Conservation (phyloP, 2,329 filamentous ascomycete species). For the Ascochyta pisi region DNA sequence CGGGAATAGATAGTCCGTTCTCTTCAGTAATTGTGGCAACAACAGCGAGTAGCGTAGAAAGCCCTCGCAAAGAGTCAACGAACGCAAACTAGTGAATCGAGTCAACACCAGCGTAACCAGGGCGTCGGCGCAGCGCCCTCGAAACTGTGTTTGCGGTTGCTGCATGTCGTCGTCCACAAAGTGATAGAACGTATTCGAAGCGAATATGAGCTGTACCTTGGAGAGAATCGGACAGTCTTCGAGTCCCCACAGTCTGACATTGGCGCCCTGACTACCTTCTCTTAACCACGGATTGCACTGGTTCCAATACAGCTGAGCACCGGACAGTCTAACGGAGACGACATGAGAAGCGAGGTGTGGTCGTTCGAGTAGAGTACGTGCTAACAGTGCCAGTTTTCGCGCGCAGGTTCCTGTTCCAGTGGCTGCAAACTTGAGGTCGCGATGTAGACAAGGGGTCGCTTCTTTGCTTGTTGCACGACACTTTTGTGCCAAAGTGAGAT, state of each 20-base stretch:
- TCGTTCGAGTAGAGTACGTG: constrained; percentile 32
- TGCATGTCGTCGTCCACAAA: constrained; percentile 35
- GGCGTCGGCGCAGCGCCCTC: constrained; percentile 30
- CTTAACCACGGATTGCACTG: constrained; percentile 31
- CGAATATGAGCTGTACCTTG: constrained; percentile 25
- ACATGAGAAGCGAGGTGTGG: constrained; percentile 25
- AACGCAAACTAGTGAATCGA: constrained; percentile 25
- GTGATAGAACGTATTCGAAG: constrained; percentile 30
- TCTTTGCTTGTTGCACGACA: constrained; percentile 24
- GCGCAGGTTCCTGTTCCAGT: constrained; percentile 28
- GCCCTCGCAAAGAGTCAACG: constrained; percentile 31
- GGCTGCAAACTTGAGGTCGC: constrained; percentile 28
- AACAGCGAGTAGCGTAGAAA: constrained; percentile 36
- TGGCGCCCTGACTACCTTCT: neutral
- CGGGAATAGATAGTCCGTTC: constrained; percentile 29
- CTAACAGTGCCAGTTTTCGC: constrained; percentile 26
- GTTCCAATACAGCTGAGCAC: constrained; percentile 26
- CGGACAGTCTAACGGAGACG: constrained; percentile 22
- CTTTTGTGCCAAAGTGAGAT: constrained; percentile 20
- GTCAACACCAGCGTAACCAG: constrained; percentile 31
- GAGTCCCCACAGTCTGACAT: constrained; percentile 32
- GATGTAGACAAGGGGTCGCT: constrained; percentile 25
- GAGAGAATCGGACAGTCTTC: constrained; percentile 26
- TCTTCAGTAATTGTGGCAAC: constrained; percentile 33
- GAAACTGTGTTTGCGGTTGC: constrained; percentile 26